Evolutionary conservation across 306 rosid genomes (phyloP).

Genomic region (Prosopis cineraria): DNA sequence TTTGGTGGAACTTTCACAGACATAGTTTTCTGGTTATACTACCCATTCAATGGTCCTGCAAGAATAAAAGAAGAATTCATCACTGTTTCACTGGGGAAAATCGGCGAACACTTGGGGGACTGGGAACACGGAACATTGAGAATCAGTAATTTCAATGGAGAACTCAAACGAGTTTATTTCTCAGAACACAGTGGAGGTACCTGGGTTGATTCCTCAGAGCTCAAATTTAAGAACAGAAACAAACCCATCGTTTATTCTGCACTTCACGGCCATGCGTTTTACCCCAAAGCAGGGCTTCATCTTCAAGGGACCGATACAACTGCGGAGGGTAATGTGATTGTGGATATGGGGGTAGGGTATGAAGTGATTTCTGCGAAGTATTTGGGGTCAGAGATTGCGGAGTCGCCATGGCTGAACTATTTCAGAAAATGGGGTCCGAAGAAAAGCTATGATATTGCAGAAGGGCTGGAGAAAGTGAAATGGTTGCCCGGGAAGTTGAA

Average conservation of each 20-base stretch:
- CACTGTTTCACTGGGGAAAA: conserved; percentile 41
- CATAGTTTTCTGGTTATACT: conserved; percentile 54
- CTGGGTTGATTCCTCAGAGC: no score
- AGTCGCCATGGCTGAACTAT: conserved; percentile 58
- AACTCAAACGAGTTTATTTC: no score
- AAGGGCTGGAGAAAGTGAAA: conserved; percentile 42
- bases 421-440: conserved; percentile 59
- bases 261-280: no score
- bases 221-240: no score
- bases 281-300: conserved; percentile 52
- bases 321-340: conserved; percentile 40
- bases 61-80: conserved; percentile 46
- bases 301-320: conserved; percentile 45
- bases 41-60: conserved; percentile 60
- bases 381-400: conserved; percentile 33
- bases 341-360: conserved; percentile 37
- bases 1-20: conserved; percentile 56
- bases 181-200: no score
- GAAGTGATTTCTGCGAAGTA: conserved; percentile 42
- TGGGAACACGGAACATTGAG: no score
- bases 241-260: no score
- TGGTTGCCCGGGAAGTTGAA: conserved; percentile 45
- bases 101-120: no score
- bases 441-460: conserved; percentile 32
- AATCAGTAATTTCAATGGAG: no score